phyloP scores from a whole-genome alignment of 108 stramenopile species.

The Nitzschia sp. region DNA sequence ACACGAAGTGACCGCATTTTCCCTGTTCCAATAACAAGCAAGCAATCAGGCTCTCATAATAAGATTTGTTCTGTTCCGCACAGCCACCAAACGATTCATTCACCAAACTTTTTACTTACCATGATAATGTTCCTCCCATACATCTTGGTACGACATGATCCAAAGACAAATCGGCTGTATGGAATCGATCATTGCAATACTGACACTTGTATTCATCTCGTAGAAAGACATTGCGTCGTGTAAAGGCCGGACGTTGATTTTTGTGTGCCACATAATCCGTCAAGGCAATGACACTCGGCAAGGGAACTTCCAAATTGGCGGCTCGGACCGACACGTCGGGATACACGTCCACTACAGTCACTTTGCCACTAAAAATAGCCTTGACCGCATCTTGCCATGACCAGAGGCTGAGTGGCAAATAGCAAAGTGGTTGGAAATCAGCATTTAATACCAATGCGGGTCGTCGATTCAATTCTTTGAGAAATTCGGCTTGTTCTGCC shows the following conservation, averaged over 20 bases:
- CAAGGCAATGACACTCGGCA: constrained; percentile 81
- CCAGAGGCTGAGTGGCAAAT: constrained; percentile 78
- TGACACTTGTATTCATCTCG: constrained; percentile 86
- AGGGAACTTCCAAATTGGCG: constrained; percentile 69
- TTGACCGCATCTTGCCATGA: constrained; percentile 90
- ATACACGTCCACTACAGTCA: constrained; percentile 84
- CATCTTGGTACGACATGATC: constrained; percentile 83
- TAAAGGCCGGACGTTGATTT: constrained; percentile 69
- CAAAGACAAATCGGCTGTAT: constrained; percentile 72
- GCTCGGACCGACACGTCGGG: constrained; percentile 72
- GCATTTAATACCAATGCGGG: constrained; percentile 85
- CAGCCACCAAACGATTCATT: not conserved
- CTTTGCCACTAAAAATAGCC: constrained; percentile 78
- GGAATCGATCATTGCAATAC: constrained; percentile 71
- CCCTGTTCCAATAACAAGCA: constrained; percentile 32
- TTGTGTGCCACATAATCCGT: constrained; percentile 66
- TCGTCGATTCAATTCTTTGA: constrained; percentile 55
- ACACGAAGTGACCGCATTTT: constrained; percentile 84
- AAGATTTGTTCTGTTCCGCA: not conserved
- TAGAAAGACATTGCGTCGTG: constrained; percentile 83
- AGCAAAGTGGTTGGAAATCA: constrained; percentile 60
- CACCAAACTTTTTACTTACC: constrained; percentile 50
- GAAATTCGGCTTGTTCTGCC: constrained; percentile 17
- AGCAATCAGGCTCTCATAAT: no score
- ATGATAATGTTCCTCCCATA: constrained; percentile 66